Percentiles rank a stretch among this genome's conserved stretches.
These are phyloP conservation scores for Ceratocystiopsis sp. DNA, from an alignment of 2,329 filamentous ascomycete species.

Conservation along the genomic window DNA sequence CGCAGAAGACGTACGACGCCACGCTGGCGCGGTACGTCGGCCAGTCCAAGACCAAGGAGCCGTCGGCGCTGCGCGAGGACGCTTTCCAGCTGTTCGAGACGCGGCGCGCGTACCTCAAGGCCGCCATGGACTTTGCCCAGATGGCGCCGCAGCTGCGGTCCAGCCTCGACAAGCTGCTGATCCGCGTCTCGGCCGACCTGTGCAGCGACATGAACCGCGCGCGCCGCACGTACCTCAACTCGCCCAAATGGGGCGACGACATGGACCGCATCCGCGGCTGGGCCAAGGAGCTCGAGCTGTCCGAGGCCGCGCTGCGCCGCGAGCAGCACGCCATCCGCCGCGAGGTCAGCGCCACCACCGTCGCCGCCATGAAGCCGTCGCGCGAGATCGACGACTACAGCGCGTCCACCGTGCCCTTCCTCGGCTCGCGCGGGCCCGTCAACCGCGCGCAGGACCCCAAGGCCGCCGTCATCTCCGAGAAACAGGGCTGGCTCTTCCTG, in stretches of 20 bases:
- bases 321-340: constrained; percentile 66
- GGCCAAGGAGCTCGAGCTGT: constrained; percentile 84
- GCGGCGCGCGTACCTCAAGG: constrained; percentile 75
- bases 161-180: constrained; percentile 70
- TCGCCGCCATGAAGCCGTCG: constrained; percentile 58
- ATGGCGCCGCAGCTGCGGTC: constrained; percentile 72
- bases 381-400: constrained; percentile 89
- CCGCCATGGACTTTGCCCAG: constrained; percentile 85
- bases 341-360: constrained; percentile 64
- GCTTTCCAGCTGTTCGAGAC: constrained; percentile 92
- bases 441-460: constrained; percentile 35
- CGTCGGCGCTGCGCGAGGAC: constrained; percentile 79
- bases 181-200: constrained; percentile 69
- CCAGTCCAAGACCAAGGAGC: constrained; percentile 86
- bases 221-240: constrained; percentile 46
- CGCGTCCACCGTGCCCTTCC: constrained; percentile 72
- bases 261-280: constrained; percentile 87
- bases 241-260: constrained; percentile 54
- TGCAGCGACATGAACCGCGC: constrained; percentile 71
- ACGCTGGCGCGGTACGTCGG: constrained; percentile 65
- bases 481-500: constrained; percentile 89
- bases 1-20: constrained; percentile 73
- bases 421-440: constrained; percentile 49
- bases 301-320: constrained; percentile 66
- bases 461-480: constrained; percentile 45